phyloP scores from a whole-genome alignment of 2,329 filamentous ascomycete species.

The Stachybotrys echinatus region DNA sequence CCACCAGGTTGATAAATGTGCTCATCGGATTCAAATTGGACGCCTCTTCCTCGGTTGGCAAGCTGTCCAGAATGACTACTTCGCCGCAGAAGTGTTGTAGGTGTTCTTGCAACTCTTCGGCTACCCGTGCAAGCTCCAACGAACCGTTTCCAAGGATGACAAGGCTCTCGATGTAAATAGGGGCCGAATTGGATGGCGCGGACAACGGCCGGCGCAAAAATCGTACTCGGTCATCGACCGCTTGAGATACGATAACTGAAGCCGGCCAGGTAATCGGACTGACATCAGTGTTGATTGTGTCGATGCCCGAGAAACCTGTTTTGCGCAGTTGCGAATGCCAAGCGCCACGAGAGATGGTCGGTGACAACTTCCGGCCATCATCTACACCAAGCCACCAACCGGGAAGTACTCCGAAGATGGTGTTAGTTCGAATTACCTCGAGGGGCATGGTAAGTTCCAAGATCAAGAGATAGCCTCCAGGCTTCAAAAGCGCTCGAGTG shows the following conservation, averaged over 20 bases:
- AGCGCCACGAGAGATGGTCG: background rate
- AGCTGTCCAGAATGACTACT: constrained; percentile 2
- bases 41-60: constrained; percentile 5
- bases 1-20: constrained; percentile 7
- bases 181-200: background rate
- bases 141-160: constrained; percentile 5
- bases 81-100: constrained; percentile 5
- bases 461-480: constrained; percentile 39
- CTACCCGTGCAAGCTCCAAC: constrained; percentile 4
- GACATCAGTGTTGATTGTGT: constrained; percentile 1
- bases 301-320: constrained; percentile 5
- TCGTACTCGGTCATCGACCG: constrained; percentile 3
- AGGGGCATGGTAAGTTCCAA: constrained; percentile 25
- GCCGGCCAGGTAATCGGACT: background rate
- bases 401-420: constrained; percentile 17
- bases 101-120: constrained; percentile 3
- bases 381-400: constrained; percentile 22
- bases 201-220: constrained; percentile 3
- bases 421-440: constrained; percentile 8
- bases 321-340: constrained; percentile 3
- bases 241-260: constrained; percentile 2
- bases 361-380: constrained; percentile 11
- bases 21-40: constrained; percentile 2
- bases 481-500: constrained; percentile 29
- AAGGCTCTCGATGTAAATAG: constrained; percentile 3